Percentiles rank a stretch among this genome's conserved stretches.
Conservation (phyloP, 2,329 filamentous ascomycete genomes). For the Trichoderma sp. region DNA sequence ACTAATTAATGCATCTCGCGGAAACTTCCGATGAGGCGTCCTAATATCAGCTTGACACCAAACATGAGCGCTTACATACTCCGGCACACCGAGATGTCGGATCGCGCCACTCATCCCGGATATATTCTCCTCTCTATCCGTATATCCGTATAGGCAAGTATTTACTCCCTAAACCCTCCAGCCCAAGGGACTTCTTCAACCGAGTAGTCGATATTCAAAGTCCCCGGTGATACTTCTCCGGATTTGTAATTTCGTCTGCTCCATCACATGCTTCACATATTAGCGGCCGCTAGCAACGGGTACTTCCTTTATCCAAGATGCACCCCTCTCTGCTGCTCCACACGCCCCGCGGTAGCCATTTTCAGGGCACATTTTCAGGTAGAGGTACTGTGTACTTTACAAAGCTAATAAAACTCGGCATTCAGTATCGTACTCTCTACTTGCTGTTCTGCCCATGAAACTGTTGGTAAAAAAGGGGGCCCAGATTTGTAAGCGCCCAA, state of each 20-base stretch:
- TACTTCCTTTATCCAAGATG: constrained; percentile 8
- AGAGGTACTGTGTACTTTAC: too few species aligned
- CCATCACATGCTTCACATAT: background rate
- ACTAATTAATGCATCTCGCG: background rate
- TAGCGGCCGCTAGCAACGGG: constrained; percentile 4
- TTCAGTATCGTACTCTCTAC: background rate
- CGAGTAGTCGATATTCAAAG: background rate
- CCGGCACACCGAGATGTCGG: background rate
- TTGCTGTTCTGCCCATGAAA: background rate
- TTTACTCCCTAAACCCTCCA: background rate
- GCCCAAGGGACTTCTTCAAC: background rate
- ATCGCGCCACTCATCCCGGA: background rate
- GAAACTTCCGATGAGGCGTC: background rate
- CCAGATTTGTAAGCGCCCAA: constrained; percentile 9
- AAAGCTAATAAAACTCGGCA: accelerated
- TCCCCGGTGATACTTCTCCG: background rate
- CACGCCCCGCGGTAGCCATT: background rate
- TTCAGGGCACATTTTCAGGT: background rate
- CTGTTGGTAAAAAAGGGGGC: background rate
- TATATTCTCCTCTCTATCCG: background rate
- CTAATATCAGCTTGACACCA: background rate
- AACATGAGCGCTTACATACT: background rate
- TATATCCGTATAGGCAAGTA: background rate
- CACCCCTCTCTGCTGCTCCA: background rate
- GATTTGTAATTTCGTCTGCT: background rate